Percentiles rank a stretch among this genome's conserved stretches.
Evolutionary conservation across 2,329 filamentous ascomycete genomes (phyloP).

Genomic region (Paecilomyces fulvus): DNA sequence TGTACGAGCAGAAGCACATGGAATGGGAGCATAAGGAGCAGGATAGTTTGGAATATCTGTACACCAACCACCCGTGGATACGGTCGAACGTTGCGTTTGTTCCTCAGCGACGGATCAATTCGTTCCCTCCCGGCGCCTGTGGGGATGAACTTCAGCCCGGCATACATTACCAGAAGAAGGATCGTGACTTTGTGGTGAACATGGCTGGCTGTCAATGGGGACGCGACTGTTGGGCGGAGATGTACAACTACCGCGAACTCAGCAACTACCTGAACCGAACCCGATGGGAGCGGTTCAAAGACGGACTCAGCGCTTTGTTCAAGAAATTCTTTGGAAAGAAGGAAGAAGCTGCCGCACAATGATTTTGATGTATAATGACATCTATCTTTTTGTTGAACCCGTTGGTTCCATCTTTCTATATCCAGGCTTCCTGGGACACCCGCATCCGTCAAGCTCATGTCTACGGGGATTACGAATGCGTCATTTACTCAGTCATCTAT

Average conservation of each 20-base stretch:
- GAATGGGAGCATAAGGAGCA: constrained; percentile 99
- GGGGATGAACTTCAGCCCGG: constrained; percentile 51
- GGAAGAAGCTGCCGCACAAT: neutral
- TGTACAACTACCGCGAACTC: constrained; percentile 88
- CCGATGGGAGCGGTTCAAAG: constrained; percentile 59
- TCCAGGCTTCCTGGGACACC: neutral
- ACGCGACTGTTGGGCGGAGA: constrained; percentile 94
- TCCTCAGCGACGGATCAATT: constrained; percentile 86
- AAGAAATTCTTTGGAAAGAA: constrained; percentile 12
- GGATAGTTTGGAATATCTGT: constrained; percentile 87
- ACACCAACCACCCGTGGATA: constrained; percentile 86
- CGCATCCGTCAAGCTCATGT: neutral
- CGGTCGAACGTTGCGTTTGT: constrained; percentile 82
- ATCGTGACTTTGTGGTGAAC: constrained; percentile 90
- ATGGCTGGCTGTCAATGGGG: constrained; percentile 99
- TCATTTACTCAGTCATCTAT: neutral
- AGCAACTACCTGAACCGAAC: constrained; percentile 84
- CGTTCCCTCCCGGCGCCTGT: constrained; percentile 85
- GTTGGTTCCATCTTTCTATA: neutral
- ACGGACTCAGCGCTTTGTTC: constrained; percentile 15
- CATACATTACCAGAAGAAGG: constrained; percentile 78
- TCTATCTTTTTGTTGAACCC: neutral
- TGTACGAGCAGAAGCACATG: constrained; percentile 98
- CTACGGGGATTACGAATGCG: neutral
- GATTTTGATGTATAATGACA: neutral